These are phyloP conservation scores for Hawksworthiomyces lignivorus DNA, from an alignment of 2,329 filamentous ascomycete genomes.

Conservation along the genomic window DNA sequence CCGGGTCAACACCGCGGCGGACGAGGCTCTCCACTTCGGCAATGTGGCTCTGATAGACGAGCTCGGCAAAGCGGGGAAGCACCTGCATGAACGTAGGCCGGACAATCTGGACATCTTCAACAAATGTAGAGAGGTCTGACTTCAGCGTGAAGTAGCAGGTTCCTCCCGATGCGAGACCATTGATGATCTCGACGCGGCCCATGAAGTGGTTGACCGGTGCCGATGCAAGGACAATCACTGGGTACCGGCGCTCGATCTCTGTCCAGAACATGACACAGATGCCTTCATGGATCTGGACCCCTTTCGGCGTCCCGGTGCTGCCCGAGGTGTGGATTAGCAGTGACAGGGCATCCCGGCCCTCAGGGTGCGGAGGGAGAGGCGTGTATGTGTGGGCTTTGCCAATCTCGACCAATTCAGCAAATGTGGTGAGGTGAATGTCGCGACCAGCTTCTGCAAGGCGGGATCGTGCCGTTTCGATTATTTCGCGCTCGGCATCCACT, in stretches of 20 bases:
- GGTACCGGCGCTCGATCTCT: neutral
- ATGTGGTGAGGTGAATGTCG: too few species aligned
- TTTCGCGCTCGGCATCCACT: too few species aligned
- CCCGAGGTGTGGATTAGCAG: too few species aligned
- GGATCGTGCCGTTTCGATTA: too few species aligned
- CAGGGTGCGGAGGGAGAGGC: too few species aligned
- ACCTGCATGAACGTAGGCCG: slow-evolving; percentile 1
- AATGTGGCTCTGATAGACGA: slow-evolving; percentile 2
- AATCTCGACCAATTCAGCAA: too few species aligned
- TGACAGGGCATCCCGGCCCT: too few species aligned
- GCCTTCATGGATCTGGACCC: slow-evolving; percentile 1
- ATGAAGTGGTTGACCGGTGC: slow-evolving; percentile 3
- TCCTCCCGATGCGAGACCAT: neutral
- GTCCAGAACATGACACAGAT: slow-evolving; percentile 3
- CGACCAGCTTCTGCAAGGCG: too few species aligned
- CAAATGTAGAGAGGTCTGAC: slow-evolving; percentile 3
- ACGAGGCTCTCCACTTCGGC: neutral
- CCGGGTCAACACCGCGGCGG: too few species aligned
- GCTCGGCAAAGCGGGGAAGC: slow-evolving; percentile 2
- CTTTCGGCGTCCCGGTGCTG: too few species aligned
- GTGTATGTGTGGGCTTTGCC: too few species aligned
- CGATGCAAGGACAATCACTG: neutral
- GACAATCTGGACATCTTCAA: slow-evolving; percentile 3
- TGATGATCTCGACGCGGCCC: slow-evolving; percentile 2
- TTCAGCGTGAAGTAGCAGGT: slow-evolving; percentile 1